These are phyloP conservation scores for Urochloa ruziziensis DNA, from an alignment of 176 grass and related monocot species.

Conservation along the genomic window DNA sequence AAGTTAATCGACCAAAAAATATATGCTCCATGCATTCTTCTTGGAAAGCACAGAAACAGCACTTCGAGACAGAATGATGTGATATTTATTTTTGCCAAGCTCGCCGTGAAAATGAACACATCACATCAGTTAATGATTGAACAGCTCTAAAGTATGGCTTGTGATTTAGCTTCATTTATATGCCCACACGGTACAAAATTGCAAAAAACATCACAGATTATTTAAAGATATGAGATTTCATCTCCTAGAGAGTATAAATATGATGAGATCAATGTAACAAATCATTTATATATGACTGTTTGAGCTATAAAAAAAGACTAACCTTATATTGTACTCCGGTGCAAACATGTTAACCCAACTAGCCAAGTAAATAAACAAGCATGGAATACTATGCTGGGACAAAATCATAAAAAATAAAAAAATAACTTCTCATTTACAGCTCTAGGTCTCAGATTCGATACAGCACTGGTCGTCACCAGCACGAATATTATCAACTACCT, in stretches of 20 bases:
- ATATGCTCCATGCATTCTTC: not conserved
- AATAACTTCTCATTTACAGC: conserved; percentile 34
- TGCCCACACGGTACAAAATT: not conserved
- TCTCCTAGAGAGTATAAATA: not conserved
- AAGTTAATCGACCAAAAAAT: not conserved
- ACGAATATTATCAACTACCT: conserved; percentile 22
- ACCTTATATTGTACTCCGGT: not conserved
- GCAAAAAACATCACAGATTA: conserved; percentile 18
- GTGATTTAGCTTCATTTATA: not conserved
- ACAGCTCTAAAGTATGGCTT: not conserved
- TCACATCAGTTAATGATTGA: conserved; percentile 9
- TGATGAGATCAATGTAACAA: not conserved
- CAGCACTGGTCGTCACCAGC: not conserved
- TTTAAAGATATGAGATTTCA: not conserved
- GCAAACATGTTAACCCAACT: not conserved
- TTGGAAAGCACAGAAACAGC: conserved; percentile 21
- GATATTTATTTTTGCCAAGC: not conserved
- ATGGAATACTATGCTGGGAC: conserved; percentile 20
- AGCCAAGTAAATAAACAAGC: not conserved
- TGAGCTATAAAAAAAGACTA: not conserved
- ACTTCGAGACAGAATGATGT: not conserved
- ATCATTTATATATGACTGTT: not conserved
- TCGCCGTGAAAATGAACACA: not conserved
- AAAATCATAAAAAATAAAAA: conserved; percentile 15
- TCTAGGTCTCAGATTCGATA: conserved; percentile 28